These are phyloP conservation scores for Dacryopinax spathularia DNA, from an alignment of 768 basidiomycete genomes.

Conservation along the genomic window DNA sequence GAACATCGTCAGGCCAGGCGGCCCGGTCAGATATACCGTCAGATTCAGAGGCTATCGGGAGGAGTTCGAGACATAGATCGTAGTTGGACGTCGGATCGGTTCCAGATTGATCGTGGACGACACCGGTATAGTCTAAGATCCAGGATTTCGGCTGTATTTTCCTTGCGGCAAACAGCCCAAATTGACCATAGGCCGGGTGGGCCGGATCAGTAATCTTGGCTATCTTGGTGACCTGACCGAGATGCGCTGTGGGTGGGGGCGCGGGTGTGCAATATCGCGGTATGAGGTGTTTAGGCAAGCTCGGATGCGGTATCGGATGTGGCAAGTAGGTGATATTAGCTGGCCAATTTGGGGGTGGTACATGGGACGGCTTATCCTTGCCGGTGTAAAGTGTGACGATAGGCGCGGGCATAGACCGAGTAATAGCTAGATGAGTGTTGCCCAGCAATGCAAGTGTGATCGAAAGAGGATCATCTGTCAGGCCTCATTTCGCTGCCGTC, in stretches of 20 bases:
- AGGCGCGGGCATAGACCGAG: background rate
- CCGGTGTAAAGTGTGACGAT: background rate
- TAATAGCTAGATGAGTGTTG: too few species aligned
- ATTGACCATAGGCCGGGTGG: constrained; percentile 70
- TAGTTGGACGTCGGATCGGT: constrained; percentile 51
- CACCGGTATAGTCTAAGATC: constrained; percentile 69
- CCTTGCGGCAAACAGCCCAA: constrained; percentile 63
- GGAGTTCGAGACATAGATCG: constrained; percentile 52
- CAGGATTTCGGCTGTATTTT: constrained; percentile 52
- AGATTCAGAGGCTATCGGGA: constrained; percentile 25
- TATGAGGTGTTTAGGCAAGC: background rate
- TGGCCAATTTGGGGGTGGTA: background rate
- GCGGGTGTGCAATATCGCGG: background rate
- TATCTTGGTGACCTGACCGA: background rate
- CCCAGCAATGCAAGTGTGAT: too few species aligned
- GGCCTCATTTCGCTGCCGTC: too few species aligned
- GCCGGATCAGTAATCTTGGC: background rate
- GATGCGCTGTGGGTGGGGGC: background rate
- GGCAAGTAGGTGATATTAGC: background rate
- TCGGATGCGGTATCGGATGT: background rate
- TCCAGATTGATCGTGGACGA: constrained; percentile 68
- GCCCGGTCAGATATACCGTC: background rate
- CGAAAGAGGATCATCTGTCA: too few species aligned
- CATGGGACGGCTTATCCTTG: background rate
- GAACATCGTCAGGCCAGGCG: constrained; percentile 15